Evolutionary conservation across 257 asterid genomes (phyloP).

Genomic region (Lantana camara): DNA sequence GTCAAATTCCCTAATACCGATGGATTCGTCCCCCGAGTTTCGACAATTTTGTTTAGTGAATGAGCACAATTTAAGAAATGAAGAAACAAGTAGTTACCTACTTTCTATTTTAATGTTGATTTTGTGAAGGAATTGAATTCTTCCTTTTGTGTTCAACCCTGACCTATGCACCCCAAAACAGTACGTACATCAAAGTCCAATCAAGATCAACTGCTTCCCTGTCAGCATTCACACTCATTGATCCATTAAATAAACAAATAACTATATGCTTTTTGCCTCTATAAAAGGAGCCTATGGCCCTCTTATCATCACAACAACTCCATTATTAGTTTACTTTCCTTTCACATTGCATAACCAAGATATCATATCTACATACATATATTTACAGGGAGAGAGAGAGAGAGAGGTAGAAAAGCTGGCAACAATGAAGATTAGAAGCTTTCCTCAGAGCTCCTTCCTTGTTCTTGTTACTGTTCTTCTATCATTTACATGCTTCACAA

Average conservation of each 20-base stretch:
- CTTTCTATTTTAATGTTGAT: too few relatives aligned
- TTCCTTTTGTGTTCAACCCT: not conserved
- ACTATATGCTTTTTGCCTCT: not conserved
- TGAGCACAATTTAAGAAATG: too few relatives aligned
- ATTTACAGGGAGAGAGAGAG: too few relatives aligned
- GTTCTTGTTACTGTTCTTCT: conserved; percentile 24
- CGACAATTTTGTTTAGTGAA: too few relatives aligned
- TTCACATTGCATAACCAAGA: not conserved
- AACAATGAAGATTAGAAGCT: conserved; percentile 10
- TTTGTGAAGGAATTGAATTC: too few relatives aligned
- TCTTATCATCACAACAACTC: not conserved
- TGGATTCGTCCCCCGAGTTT: too few relatives aligned
- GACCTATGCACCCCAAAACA: too few relatives aligned
- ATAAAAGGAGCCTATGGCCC: not conserved
- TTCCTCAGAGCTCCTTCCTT: conserved; percentile 4
- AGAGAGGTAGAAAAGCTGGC: too few relatives aligned
- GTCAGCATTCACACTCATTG: conserved; percentile 22
- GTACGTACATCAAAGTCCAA: not conserved
- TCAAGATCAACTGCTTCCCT: conserved; percentile 17
- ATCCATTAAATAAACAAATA: not conserved
- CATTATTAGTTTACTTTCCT: not conserved
- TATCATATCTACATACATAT: too few relatives aligned
- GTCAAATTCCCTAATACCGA: too few relatives aligned
- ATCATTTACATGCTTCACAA: conserved; percentile 24
- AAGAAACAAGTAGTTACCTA: too few relatives aligned